Evolutionary conservation across 257 asterid species (phyloP).

Genomic region (Plantago ovata): DNA sequence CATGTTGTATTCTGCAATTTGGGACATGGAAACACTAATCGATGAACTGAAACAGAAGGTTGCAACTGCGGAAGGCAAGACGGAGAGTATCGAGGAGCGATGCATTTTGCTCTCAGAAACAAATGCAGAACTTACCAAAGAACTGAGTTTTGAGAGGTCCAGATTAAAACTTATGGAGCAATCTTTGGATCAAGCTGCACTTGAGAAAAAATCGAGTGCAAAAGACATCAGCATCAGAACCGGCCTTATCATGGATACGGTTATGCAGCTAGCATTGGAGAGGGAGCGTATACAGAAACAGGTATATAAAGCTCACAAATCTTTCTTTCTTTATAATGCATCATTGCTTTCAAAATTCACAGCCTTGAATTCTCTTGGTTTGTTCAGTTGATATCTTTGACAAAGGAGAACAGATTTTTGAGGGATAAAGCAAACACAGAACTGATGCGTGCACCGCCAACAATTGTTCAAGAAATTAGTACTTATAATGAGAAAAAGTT

Average conservation of each 20-base stretch:
- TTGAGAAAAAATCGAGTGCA: conserved; percentile 53
- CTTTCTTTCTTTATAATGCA: background rate
- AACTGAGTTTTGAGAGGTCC: conserved; percentile 42
- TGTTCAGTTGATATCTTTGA: conserved; percentile 53
- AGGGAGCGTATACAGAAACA: conserved; percentile 73
- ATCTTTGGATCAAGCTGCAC: conserved; percentile 43
- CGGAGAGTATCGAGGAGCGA: conserved; percentile 59
- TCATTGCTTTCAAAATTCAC: background rate
- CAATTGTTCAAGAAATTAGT: conserved; percentile 18
- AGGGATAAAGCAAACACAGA: conserved; percentile 33
- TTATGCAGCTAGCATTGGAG: conserved; percentile 64
- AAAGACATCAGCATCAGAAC: conserved; percentile 55
- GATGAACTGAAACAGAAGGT: conserved; percentile 88
- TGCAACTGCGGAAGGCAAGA: conserved; percentile 54
- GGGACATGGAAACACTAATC: conserved; percentile 94
- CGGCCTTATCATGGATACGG: conserved; percentile 59
- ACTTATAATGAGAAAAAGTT: conserved; percentile 21
- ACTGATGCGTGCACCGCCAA: conserved; percentile 27
- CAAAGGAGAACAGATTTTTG: conserved; percentile 64
- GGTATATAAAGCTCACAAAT: conserved; percentile 36
- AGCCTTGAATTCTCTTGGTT: conserved; percentile 15
- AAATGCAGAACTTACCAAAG: conserved; percentile 57
- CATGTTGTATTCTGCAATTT: conserved; percentile 80
- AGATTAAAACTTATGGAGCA: conserved; percentile 45
- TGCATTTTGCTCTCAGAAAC: conserved; percentile 48